Conservation (phyloP, 352 stramenopile genomes). For the Phytophthora brassicae region DNA sequence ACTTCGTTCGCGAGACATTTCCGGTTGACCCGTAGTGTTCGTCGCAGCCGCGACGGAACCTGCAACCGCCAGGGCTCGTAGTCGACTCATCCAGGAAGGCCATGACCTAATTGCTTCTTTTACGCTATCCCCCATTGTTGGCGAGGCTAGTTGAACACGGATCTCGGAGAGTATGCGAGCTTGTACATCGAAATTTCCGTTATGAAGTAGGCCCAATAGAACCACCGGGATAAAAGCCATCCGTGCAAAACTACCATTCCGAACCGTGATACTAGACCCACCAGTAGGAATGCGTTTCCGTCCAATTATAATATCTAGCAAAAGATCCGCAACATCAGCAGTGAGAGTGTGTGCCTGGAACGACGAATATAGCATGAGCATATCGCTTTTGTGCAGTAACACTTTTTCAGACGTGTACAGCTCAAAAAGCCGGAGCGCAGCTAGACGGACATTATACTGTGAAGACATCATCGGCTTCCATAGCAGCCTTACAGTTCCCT, state of each 20-base stretch:
- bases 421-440: conserved; percentile 69
- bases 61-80: conserved; percentile 38
- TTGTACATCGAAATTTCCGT: conserved; percentile 58
- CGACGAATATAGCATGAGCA: conserved; percentile 62
- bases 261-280: neutral
- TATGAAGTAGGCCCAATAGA: conserved; percentile 50
- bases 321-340: conserved; percentile 41
- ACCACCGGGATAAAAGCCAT: conserved; percentile 60
- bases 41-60: conserved; percentile 19
- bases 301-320: conserved; percentile 70
- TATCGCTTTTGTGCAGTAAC: conserved; percentile 53
- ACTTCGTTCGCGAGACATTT: conserved; percentile 18
- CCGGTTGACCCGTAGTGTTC: neutral
- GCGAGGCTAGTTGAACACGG: conserved; percentile 43
- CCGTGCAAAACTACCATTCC: conserved; percentile 48
- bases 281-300: conserved; percentile 25
- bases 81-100: conserved; percentile 62
- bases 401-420: conserved; percentile 70
- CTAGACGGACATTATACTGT: conserved; percentile 52
- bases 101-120: conserved; percentile 77
- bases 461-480: conserved; percentile 62
- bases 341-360: conserved; percentile 58
- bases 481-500: conserved; percentile 62
- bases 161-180: conserved; percentile 57
- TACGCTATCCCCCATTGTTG: conserved; percentile 45